Conservation (phyloP, 2,329 filamentous ascomycete species). For the Phoma sp. region DNA sequence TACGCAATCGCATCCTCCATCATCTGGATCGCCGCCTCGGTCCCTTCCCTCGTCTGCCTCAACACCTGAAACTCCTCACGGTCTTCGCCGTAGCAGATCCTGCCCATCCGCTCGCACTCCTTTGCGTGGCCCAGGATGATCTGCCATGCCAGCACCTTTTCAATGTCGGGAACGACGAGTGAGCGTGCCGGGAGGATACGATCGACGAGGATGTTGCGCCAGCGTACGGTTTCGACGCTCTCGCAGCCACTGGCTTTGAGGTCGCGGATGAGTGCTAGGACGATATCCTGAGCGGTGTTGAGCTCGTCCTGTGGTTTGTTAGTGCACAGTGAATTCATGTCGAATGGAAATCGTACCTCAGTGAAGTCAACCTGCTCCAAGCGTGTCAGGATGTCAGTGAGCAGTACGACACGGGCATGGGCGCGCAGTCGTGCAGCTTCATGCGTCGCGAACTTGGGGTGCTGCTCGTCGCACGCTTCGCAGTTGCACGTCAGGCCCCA, state of each 20-base stretch:
- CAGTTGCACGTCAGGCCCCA: conserved; percentile 20
- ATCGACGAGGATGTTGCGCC: conserved; percentile 22
- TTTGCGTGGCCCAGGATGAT: background rate
- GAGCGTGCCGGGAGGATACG: conserved; percentile 15
- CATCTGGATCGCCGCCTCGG: background rate
- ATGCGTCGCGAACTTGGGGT: conserved; percentile 4
- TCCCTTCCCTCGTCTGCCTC: conserved; percentile 3
- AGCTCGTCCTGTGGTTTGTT: conserved; percentile 1
- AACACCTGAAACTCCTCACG: conserved; percentile 5
- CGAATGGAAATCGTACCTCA: background rate
- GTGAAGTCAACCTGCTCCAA: background rate
- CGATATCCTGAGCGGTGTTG: background rate
- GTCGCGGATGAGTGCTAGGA: conserved; percentile 8
- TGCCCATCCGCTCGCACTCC: conserved; percentile 4
- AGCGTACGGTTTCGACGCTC: conserved; percentile 16
- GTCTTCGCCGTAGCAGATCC: conserved; percentile 14
- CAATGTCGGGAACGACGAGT: background rate
- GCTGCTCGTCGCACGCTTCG: conserved; percentile 14
- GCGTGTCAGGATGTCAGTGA: conserved; percentile 2
- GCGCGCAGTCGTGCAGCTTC: conserved; percentile 9
- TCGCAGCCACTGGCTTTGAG: conserved; percentile 12
- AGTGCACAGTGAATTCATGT: background rate
- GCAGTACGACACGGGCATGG: conserved; percentile 1
- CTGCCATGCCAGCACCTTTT: background rate
- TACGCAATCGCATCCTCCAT: background rate